phyloP scores from a whole-genome alignment of 2,329 filamentous ascomycete species.

The Claviceps citrina region DNA sequence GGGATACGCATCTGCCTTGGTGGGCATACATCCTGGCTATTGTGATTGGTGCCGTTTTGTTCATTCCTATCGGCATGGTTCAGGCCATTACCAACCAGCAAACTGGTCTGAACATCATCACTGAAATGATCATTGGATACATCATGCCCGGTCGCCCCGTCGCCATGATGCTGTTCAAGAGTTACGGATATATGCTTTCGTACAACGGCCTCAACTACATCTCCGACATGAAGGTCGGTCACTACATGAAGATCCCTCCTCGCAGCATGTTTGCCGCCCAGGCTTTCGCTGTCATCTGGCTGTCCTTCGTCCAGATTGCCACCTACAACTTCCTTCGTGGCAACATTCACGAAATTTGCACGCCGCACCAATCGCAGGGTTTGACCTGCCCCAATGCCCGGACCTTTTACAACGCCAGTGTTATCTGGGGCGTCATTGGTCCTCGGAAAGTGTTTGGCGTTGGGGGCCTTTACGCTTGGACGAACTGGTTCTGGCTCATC shows the following conservation, averaged over 20 bases:
- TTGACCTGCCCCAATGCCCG: conserved; percentile 41
- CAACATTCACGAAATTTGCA: conserved; percentile 40
- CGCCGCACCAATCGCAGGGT: conserved; percentile 28
- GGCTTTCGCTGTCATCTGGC: conserved; percentile 25
- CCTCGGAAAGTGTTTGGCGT: conserved; percentile 19
- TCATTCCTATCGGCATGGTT: conserved; percentile 30
- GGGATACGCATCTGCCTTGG: conserved; percentile 27
- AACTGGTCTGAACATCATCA: conserved; percentile 32
- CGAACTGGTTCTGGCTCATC: conserved; percentile 41
- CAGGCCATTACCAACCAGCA: conserved; percentile 34
- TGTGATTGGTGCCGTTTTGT: conserved; percentile 24
- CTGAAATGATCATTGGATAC: conserved; percentile 34
- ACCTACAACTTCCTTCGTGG: conserved; percentile 25
- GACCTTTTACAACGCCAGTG: conserved; percentile 44
- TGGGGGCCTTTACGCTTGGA: conserved; percentile 28
- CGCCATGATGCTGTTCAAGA: conserved; percentile 37
- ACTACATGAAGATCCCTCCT: conserved; percentile 39
- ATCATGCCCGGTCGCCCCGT: conserved; percentile 31
- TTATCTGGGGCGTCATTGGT: conserved; percentile 47
- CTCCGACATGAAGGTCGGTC: conserved; percentile 35
- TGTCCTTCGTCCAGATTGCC: conserved; percentile 23
- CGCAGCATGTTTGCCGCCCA: conserved; percentile 32
- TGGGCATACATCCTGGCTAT: conserved; percentile 27
- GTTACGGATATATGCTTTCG: conserved; percentile 30
- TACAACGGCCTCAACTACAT: conserved; percentile 32